A percentile compares a stretch with the other conserved stretches of the same genome.
phyloP scores from a whole-genome alignment of 1,139 yeast genomes.

The Wickerhamomyces sp. region DNA sequence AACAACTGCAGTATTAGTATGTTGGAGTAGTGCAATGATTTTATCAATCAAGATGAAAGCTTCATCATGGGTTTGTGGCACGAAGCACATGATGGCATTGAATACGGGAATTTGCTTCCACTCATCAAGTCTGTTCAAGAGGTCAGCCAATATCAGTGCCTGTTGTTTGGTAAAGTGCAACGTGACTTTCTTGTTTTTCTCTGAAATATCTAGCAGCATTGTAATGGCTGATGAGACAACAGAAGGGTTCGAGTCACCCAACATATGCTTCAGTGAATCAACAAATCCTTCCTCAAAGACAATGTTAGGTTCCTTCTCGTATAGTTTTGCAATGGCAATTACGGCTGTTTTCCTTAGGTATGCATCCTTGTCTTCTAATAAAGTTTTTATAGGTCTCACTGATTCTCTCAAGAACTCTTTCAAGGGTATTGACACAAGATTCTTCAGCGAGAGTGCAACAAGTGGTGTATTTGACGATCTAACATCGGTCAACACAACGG shows the following conservation, averaged over 20 bases:
- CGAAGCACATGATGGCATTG: conserved; percentile 59
- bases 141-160: conserved; percentile 43
- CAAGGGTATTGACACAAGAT: conserved; percentile 55
- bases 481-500: conserved; percentile 50
- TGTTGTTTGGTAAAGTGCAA: conserved; percentile 54
- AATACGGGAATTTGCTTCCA: conserved; percentile 79
- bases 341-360: conserved; percentile 68
- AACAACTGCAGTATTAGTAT: conserved; percentile 78
- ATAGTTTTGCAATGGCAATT: conserved; percentile 63
- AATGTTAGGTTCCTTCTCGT: conserved; percentile 47
- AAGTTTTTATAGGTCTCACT: conserved; percentile 30
- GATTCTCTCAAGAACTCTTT: conserved; percentile 47
- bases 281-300: conserved; percentile 45
- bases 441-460: conserved; percentile 55
- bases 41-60: conserved; percentile 65
- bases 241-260: conserved; percentile 49
- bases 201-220: conserved; percentile 62
- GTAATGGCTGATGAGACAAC: conserved; percentile 75
- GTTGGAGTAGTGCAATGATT: conserved; percentile 71
- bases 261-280: conserved; percentile 49
- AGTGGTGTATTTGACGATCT: conserved; percentile 35
- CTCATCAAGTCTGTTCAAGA: conserved; percentile 56
- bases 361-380: conserved; percentile 50
- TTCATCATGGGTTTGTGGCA: conserved; percentile 63
- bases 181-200: conserved; percentile 36